Conservation (phyloP, 169 alveolate genomes). For the Cryptosporidium canis region DNA sequence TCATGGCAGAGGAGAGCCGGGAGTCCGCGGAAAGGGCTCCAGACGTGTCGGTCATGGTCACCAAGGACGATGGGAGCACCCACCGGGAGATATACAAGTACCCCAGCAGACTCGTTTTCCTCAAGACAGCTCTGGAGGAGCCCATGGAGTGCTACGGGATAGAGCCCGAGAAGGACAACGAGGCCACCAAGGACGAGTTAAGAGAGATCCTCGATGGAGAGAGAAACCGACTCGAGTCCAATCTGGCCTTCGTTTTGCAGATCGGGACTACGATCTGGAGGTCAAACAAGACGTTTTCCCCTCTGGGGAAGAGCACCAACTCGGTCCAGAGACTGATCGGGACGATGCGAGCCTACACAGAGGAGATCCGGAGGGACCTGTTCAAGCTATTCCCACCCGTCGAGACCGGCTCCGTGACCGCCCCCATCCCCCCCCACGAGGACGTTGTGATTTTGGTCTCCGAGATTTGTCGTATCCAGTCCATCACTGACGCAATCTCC, state of each 20-base stretch:
- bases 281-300: conserved; percentile 35
- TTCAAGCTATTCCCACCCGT: not conserved
- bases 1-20: not conserved
- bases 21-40: not conserved
- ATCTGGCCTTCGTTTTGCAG: conserved; percentile 38
- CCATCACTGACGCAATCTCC: conserved; percentile 64
- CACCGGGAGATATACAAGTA: not conserved
- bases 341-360: conserved; percentile 38
- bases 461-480: conserved; percentile 66
- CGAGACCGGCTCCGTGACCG: not conserved
- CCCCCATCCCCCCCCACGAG: not conserved
- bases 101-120: conserved; percentile 35
- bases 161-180: not conserved
- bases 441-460: not conserved
- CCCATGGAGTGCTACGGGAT: conserved; percentile 40
- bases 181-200: not conserved
- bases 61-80: not conserved
- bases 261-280: conserved; percentile 37
- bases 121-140: conserved; percentile 1
- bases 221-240: conserved; percentile 49
- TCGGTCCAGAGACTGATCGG: conserved; percentile 30
- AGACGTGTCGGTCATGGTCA: not conserved
- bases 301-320: conserved; percentile 7
- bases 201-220: conserved; percentile 46
- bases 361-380: conserved; percentile 37